Base-by-base conservation (phyloP, 805 yeast species). In the Candida lessepsii region DNA sequence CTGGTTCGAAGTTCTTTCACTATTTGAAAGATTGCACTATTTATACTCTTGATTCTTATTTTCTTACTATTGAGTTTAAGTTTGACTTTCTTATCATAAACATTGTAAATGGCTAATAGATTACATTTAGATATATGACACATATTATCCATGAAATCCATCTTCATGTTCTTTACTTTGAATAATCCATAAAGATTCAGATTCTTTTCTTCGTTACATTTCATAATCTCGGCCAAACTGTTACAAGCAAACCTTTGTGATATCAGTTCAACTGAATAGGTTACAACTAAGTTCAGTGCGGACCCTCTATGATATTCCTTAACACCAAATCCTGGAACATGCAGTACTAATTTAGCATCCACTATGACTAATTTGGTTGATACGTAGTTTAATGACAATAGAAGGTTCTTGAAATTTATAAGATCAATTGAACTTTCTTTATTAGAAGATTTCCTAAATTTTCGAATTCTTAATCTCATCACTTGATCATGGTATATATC, bases 401-500 rank as follows among this genome's bases (percentile, higher is more conserved):
- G 15, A 6, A 47, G 53, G 40, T 29, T 49, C 40, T 11, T 49
- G 47, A 23, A 58, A 34, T 42, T 52, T 44, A 32, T 42, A 18
- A 8, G 45, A 10, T 36, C 31, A 11, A 37, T 20, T 3, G 39
- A 29, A 8, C 36, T 21, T 23, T 40, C 39, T 15, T 36, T 39
- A 5, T 38, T 35, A 23, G 44, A 29, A 5, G 29, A 36, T 9
- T 39, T 42, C 11, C 42, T 24, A 9, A 42, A 39, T 20, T 38
- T 40, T 27, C 38, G 31, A 33, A 36, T 35, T 7, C 32, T 35
- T 15, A 50, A 33, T 15, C 57, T 36, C 7, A 57, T 57, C 11
- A 65, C 38, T 44, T 70, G 74, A 43, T 69, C 74, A 26, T 62
- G 61, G 42, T 61, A 69, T 20, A 67, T 42, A 41, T 61, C 62